Evolutionary conservation across 2,329 filamentous ascomycete genomes (phyloP).

Genomic region (Calonectria pseudoturangicola): DNA sequence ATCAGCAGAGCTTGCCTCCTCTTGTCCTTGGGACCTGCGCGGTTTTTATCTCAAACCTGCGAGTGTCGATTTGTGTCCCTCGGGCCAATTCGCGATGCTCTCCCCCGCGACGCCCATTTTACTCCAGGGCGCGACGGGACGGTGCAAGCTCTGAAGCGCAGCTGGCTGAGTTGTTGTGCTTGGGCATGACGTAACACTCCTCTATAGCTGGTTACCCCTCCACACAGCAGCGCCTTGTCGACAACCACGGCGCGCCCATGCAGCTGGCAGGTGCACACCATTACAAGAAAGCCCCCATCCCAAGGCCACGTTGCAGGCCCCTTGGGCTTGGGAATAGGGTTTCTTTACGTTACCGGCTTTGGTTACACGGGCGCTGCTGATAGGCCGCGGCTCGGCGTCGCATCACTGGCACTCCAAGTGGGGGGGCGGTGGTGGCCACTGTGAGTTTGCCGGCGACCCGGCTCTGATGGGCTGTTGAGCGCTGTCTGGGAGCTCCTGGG

Average conservation of each 20-base stretch:
- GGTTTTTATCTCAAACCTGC: conserved; percentile 7
- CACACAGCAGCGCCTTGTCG: background rate
- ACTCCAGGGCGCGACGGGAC: background rate
- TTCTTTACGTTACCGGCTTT: conserved; percentile 42
- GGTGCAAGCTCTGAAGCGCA: background rate
- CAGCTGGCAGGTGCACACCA: conserved; percentile 35
- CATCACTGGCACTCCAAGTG: conserved; percentile 23
- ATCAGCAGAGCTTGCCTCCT: conserved; percentile 5
- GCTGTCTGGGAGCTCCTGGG: background rate
- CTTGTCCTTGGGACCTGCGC: conserved; percentile 5
- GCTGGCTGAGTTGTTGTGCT: background rate
- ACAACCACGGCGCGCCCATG: conserved; percentile 3
- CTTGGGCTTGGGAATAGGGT: conserved; percentile 29
- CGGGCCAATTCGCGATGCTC: conserved; percentile 16
- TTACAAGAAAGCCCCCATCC: background rate
- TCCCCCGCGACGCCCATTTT: background rate
- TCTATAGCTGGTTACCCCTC: conserved; percentile 7
- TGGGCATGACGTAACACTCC: background rate
- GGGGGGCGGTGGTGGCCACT: conserved; percentile 22
- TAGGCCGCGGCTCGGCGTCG: conserved; percentile 40
- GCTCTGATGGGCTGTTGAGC: conserved; percentile 5
- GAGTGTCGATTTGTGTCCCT: conserved; percentile 23
- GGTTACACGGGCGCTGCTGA: conserved; percentile 41
- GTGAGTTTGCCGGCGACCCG: conserved; percentile 43
- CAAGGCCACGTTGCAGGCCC: conserved; percentile 32